Percentiles rank a stretch among this genome's conserved stretches.
These are phyloP conservation scores for Blastobotrys indianensis DNA, from an alignment of 1,139 yeast genomes.

Conservation along the genomic window DNA sequence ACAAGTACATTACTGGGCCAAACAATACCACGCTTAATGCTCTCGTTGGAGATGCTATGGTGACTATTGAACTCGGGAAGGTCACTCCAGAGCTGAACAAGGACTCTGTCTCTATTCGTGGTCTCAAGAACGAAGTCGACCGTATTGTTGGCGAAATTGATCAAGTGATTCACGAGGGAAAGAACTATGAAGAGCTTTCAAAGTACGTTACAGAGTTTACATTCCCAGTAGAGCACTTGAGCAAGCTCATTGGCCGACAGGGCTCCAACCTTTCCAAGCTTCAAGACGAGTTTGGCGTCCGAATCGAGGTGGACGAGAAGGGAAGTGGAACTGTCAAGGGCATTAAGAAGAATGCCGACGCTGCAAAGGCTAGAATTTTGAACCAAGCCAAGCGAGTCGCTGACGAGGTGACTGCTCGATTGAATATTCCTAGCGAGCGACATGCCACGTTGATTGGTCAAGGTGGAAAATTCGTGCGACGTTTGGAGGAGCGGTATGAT, in stretches of 20 bases:
- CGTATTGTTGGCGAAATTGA: slow-evolving; percentile 49
- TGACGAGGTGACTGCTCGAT: slow-evolving; percentile 63
- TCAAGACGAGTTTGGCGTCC: slow-evolving; percentile 73
- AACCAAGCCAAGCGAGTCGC: slow-evolving; percentile 70
- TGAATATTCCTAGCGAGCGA: slow-evolving; percentile 68
- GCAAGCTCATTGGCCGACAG: slow-evolving; percentile 84
- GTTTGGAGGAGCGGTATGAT: slow-evolving; percentile 83
- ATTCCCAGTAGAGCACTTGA: slow-evolving; percentile 62
- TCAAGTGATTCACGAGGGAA: slow-evolving; percentile 55
- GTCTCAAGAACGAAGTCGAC: slow-evolving; percentile 53
- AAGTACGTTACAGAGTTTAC: slow-evolving; percentile 49
- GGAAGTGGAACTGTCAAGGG: slow-evolving; percentile 66
- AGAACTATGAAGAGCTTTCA: slow-evolving; percentile 54
- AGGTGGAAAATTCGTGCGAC: slow-evolving; percentile 72
- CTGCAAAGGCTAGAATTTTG: slow-evolving; percentile 55
- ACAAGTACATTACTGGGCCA: slow-evolving; percentile 53
- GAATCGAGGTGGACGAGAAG: slow-evolving; percentile 61
- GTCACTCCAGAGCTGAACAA: slow-evolving; percentile 23
- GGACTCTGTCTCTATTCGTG: slow-evolving; percentile 53
- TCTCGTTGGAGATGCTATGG: slow-evolving; percentile 34
- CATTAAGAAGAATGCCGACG: slow-evolving; percentile 70
- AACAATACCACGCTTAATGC: slow-evolving; percentile 43
- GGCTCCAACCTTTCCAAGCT: slow-evolving; percentile 68
- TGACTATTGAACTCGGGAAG: slow-evolving; percentile 24
- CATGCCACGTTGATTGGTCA: slow-evolving; percentile 84